Percentiles rank a stretch among this genome's conserved stretches.
Evolutionary conservation across 176 grass and related monocot genomes (phyloP).

Genomic region (Chloris gayana): DNA sequence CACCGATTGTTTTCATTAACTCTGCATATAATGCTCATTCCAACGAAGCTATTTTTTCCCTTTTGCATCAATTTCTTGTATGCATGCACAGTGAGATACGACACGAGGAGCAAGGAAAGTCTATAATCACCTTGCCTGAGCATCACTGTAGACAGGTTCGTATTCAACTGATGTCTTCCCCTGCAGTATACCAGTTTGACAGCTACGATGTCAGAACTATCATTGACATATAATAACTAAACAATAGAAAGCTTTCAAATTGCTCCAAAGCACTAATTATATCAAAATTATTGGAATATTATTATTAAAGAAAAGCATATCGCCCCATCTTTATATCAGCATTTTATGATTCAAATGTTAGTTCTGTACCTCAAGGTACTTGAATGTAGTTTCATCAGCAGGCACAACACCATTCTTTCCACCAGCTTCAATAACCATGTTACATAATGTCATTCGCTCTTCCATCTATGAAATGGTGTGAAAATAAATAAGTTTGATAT

Average conservation of each 20-base stretch:
- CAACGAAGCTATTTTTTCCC: too few relatives aligned
- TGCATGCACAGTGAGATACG: background rate
- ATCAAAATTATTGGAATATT: background rate
- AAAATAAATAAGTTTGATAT: conserved; percentile 21
- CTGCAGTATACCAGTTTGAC: conserved; percentile 41
- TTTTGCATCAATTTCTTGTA: background rate
- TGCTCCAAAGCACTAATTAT: conserved; percentile 7
- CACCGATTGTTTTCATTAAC: too few relatives aligned
- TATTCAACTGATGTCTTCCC: conserved; percentile 68
- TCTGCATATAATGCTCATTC: too few relatives aligned
- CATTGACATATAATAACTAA: conserved; percentile 16
- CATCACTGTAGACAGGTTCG: conserved; percentile 83
- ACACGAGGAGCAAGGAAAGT: conserved; percentile 23
- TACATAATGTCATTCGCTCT: conserved; percentile 94
- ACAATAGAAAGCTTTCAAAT: conserved; percentile 14
- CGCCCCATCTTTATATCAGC: background rate
- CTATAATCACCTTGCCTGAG: conserved; percentile 68
- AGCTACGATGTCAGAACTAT: conserved; percentile 26
- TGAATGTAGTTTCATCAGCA: conserved; percentile 87
- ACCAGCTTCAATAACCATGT: conserved; percentile 95
- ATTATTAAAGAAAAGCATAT: conserved; percentile 1
- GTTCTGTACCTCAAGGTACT: conserved; percentile 81
- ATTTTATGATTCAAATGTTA: conserved; percentile 20
- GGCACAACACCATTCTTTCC: conserved; percentile 91
- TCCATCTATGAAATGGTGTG: conserved; percentile 69